These are phyloP conservation scores for Trichothecium sympodiale DNA, from an alignment of 2,329 filamentous ascomycete genomes.

Conservation along the genomic window DNA sequence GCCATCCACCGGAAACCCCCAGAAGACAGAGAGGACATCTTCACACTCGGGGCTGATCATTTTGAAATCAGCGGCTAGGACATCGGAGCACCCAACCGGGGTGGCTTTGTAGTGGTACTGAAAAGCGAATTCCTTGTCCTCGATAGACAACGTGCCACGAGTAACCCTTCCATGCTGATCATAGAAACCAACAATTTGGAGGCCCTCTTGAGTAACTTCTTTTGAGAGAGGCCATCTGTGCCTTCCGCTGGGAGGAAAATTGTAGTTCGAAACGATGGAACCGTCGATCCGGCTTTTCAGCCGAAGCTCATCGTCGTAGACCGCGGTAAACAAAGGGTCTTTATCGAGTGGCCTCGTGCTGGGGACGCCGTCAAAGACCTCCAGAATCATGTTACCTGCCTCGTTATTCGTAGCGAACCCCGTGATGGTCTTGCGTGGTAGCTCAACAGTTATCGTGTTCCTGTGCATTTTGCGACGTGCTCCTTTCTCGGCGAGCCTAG, in stretches of 20 bases:
- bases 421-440: constrained; percentile 18
- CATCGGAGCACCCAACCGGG: constrained; percentile 18
- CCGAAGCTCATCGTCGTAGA: constrained; percentile 17
- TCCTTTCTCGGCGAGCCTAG: constrained; percentile 19
- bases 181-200: constrained; percentile 17
- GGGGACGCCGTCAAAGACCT: constrained; percentile 16
- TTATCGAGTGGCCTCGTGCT: constrained; percentile 10
- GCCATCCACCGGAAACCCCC: constrained; percentile 17
- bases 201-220: constrained; percentile 10
- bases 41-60: constrained; percentile 8
- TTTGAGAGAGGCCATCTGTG: constrained; percentile 16
- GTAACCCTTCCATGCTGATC: constrained; percentile 21
- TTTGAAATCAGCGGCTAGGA: constrained; percentile 20
- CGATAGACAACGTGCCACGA: constrained; percentile 16
- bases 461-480: constrained; percentile 15
- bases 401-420: constrained; percentile 17
- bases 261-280: constrained; percentile 13
- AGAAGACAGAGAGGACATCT: constrained; percentile 21
- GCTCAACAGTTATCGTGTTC: constrained; percentile 18
- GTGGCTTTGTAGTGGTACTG: constrained; percentile 22
- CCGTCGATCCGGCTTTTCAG: constrained; percentile 14
- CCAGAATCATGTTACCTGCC: constrained; percentile 13
- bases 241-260: constrained; percentile 9
- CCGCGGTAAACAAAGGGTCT: constrained; percentile 12
- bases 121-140: constrained; percentile 18